phyloP scores from a whole-genome alignment of 169 alveolate species.

The Eimeria sp. region DNA sequence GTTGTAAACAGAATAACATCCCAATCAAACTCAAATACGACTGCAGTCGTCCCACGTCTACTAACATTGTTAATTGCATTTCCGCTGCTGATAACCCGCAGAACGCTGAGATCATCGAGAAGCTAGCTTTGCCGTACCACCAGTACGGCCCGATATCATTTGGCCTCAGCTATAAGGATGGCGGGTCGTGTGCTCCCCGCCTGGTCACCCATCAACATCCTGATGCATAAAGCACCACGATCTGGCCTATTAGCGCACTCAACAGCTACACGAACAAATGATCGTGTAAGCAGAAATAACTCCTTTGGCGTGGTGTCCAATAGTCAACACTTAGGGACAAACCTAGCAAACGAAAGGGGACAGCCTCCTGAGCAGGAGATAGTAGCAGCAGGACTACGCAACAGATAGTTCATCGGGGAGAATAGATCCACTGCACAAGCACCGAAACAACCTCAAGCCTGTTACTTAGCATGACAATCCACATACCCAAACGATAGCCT shows the following conservation, averaged over 20 bases:
- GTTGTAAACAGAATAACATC: not conserved
- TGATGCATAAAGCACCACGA: not conserved
- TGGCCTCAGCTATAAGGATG: not conserved
- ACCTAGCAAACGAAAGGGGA: not conserved
- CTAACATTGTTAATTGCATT: not conserved
- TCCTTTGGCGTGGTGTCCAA: not conserved
- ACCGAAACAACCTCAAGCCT: no score
- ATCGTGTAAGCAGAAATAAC: no score
- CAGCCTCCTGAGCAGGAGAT: no score
- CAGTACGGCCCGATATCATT: not conserved
- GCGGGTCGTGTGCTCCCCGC: not conserved
- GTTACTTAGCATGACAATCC: no score
- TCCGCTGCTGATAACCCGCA: not conserved
- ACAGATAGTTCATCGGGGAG: no score
- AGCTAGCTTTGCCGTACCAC: not conserved
- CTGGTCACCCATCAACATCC: not conserved
- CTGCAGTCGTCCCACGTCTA: not conserved
- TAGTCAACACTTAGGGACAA: no score
- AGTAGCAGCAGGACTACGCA: no score
- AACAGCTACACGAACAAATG: no score
- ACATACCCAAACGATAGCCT: no score
- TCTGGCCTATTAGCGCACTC: not conserved
- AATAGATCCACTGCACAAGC: no score
- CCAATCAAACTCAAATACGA: not conserved
- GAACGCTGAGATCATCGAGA: not conserved